Conservation (phyloP, 2,329 filamentous ascomycete genomes). For the Beauveria brongniartii region DNA sequence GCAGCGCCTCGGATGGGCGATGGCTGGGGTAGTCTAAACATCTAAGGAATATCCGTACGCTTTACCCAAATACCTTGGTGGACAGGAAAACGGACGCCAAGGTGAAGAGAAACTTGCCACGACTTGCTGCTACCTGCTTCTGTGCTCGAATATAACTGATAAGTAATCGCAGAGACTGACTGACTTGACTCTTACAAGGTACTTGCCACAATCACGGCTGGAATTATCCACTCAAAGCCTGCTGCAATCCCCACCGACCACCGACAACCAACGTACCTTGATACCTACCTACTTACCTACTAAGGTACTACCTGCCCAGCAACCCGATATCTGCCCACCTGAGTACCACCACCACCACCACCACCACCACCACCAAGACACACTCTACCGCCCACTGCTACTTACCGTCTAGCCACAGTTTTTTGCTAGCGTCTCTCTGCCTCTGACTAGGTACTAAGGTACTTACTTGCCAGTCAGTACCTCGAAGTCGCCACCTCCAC, state of each 20-base stretch:
- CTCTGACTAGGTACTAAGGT: neutral
- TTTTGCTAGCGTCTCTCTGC: neutral
- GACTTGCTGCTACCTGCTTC: neutral
- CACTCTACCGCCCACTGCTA: neutral
- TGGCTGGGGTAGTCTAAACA: neutral
- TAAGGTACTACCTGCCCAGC: neutral
- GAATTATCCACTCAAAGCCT: neutral
- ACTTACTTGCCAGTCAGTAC: no score
- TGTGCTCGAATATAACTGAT: neutral
- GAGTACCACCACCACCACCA: neutral
- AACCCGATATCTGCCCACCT: neutral
- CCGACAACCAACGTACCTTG: no score
- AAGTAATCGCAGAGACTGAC: neutral
- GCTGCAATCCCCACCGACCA: neutral
- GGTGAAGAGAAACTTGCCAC: neutral
- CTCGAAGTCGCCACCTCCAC: conserved; percentile 3
- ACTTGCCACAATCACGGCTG: neutral
- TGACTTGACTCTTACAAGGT: neutral
- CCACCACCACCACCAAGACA: neutral
- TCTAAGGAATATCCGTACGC: no score
- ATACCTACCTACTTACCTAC: no score
- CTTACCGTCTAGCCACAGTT: neutral
- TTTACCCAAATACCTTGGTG: no score
- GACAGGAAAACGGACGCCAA: neutral
- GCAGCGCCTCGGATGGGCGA: neutral